Base-by-base conservation (phyloP, 2,329 filamentous ascomycete species). In the Neofusicoccum sp. region DNA sequence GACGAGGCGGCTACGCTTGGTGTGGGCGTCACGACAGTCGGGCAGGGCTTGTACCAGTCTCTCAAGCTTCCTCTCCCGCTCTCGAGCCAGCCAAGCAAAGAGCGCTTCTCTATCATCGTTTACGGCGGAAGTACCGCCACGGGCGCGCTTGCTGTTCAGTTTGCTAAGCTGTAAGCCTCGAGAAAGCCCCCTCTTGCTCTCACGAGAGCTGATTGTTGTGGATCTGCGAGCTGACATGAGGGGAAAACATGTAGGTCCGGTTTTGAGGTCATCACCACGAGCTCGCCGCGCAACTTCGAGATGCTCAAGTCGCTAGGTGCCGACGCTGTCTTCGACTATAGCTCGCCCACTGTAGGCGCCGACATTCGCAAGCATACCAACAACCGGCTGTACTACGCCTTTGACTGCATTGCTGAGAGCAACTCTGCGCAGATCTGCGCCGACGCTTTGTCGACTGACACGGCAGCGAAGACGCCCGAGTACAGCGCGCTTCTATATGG, bases 1-100 rank as follows among this genome's bases (percentile, higher is more conserved):
- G 79, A 84, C 65, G 81, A 84, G n/a, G 84, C 82, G 0, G 76
- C 81, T 1, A 85, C 83, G 0, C 71, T 86, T 2, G 81, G 82
- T 1, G 77, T 84, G 0, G 84, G 82, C 3, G 73, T 85, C 52
- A 75, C 72, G 14, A 85, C 84, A 2, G 79, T 83, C 6, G 83
- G 78, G 0, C 83, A 85, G 65, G 77, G 74, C 1, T 66, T 82
- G 7, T 81, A 80, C 64, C 79, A 82, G 66, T 65, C 66, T 3
- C 72, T 82, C 34, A 73, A 71, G 3, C 70, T 82, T 3, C 28
- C 45, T 6, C 16, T n/a, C 9, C 79, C 79, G 1, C 71, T 85
- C 3, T 86, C 86, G 1, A 52, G 62, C 29, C 31, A 48, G 6
- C 75, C 80, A 4, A 58, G 71, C 29, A 71, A 74, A 14, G 73